Evolutionary conservation across 2,329 filamentous ascomycete species (phyloP), one percentile per base, ranked within the genome.

Genomic region (Pseudogymnoascus sp.): DNA sequence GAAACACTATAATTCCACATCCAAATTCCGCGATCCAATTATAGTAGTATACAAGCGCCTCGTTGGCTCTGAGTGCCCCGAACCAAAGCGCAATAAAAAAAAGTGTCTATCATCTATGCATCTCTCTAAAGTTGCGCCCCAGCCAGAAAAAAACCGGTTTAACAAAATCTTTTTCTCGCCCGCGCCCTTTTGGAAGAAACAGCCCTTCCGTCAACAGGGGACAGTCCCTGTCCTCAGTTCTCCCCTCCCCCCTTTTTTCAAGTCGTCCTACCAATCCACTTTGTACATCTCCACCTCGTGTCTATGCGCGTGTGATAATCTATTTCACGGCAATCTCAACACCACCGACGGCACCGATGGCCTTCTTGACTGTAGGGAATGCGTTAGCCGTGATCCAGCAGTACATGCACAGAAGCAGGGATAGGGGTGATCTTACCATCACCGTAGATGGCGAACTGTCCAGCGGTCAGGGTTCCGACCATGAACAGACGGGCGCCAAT

Each of bases 381-480:
- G 25, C 4, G 43, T 50, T 50, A 50, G 43, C 25, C 43, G 5
- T 32, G 3, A 50, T 50, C 43, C 1, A 50, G n/a, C n/a, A n/a
- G 2, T 25, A 50, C 0, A 32, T 30, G 25, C 4, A 7, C n/a
- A 30, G 1, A 32, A n/a, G 14, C 14, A 12, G 18, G 11, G 20
- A 1, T 50, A 18, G 25, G n/a, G n/a, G 2, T 11, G 11, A 11
- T 11, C 43, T 50, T 50, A 50, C 43, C 70, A 67, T 86, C 82
- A 75, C 88, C 90, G 74, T 96, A 96, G 76, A 96, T 96, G 72
- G 89, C 89, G 77, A 94, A 94, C 78, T 94, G 90, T 74, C 87
- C 87, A 66, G 86, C 86, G 65, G 87, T 90, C 69, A 91, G 77
- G 68, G 85, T 88, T 62, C 70, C 71, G 63, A 75, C 79, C 83